Evolutionary conservation across 2,329 filamentous ascomycete genomes (phyloP).

Genomic region (Tolypocladium ophioglossoides): DNA sequence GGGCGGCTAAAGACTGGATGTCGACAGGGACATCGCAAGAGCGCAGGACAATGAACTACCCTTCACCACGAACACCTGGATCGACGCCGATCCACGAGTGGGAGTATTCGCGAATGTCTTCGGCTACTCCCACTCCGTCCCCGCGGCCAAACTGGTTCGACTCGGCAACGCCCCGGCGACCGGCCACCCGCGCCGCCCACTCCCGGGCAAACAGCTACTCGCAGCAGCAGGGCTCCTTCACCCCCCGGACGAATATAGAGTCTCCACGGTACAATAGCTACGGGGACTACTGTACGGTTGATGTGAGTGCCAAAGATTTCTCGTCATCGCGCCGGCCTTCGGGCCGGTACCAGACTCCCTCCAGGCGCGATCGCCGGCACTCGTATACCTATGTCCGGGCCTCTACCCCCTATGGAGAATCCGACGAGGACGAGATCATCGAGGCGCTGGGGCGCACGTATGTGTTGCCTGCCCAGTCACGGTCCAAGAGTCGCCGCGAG

Average conservation of each 20-base stretch:
- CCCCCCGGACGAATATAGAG: constrained; percentile 37
- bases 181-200: constrained; percentile 39
- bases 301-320: constrained; percentile 51
- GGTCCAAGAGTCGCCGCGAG: constrained; percentile 20
- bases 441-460: constrained; percentile 43
- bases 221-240: constrained; percentile 22
- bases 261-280: constrained; percentile 53
- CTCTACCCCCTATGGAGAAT: constrained; percentile 49
- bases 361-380: constrained; percentile 42
- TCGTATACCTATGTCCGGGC: constrained; percentile 49
- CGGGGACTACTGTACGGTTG: constrained; percentile 53
- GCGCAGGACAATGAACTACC: constrained; percentile 27
- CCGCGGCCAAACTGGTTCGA: constrained; percentile 42
- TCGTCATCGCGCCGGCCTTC: constrained; percentile 31
- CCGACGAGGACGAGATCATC: constrained; percentile 53
- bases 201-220: constrained; percentile 27
- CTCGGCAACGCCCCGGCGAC: constrained; percentile 37
- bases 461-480: constrained; percentile 39
- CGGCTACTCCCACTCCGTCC: constrained; percentile 46
- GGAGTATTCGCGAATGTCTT: constrained; percentile 41
- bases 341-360: constrained; percentile 18
- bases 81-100: constrained; percentile 40
- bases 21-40: constrained; percentile 22
- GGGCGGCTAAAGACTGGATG: constrained; percentile 10
- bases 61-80: constrained; percentile 29